Percentiles rank a stretch among this genome's conserved stretches.
phyloP scores from a whole-genome alignment of 164 flowering plant species.

The Platanus orientalis region DNA sequence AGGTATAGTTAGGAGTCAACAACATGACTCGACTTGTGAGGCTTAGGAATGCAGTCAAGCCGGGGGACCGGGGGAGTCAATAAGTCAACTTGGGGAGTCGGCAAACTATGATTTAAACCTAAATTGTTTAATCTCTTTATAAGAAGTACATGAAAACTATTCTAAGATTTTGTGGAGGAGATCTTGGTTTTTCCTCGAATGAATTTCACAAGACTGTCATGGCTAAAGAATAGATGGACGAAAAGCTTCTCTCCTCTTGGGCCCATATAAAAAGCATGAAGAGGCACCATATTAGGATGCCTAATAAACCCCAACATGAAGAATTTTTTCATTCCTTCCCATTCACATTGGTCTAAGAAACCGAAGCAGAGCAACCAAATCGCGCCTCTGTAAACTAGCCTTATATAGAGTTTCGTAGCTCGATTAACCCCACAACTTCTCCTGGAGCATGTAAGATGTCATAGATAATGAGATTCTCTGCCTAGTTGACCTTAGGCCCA shows the following conservation, averaged over 20 bases:
- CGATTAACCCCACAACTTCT: constrained; percentile 89
- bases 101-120: too few relatives aligned
- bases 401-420: constrained; percentile 79
- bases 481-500: too few relatives aligned
- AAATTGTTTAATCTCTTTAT: too few relatives aligned
- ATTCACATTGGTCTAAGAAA: constrained; percentile 76
- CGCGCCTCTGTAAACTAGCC: constrained; percentile 48
- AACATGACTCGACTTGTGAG: too few relatives aligned
- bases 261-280: constrained; percentile 76
- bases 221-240: constrained; percentile 65
- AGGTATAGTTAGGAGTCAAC: too few relatives aligned
- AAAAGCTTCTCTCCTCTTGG: constrained; percentile 88
- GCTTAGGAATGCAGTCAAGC: too few relatives aligned
- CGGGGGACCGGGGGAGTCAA: too few relatives aligned
- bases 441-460: constrained; percentile 94
- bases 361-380: constrained; percentile 51
- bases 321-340: constrained; percentile 33
- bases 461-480: constrained; percentile 49
- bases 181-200: too few relatives aligned
- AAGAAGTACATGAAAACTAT: too few relatives aligned
- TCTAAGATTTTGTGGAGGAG: too few relatives aligned
- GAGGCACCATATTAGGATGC: constrained; percentile 83
- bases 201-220: constrained; percentile 69
- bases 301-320: constrained; percentile 53
- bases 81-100: too few relatives aligned